These are phyloP conservation scores for Paramecium pentaurelia DNA, from an alignment of 73 alveolate species.

Conservation along the genomic window DNA sequence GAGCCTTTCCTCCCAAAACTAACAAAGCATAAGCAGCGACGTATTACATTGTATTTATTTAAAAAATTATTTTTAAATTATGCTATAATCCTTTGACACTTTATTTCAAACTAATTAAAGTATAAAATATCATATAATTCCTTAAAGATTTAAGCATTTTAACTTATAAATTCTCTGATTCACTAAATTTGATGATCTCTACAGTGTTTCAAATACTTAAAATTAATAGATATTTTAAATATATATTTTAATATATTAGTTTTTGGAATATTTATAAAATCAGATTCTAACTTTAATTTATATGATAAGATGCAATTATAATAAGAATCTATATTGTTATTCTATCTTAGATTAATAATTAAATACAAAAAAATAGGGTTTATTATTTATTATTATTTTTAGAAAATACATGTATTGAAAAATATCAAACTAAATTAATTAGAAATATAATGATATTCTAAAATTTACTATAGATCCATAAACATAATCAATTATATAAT, in stretches of 20 bases:
- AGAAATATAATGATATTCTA: too few relatives aligned
- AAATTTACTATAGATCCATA: too few relatives aligned
- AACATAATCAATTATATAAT: too few relatives aligned
- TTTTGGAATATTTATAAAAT: too few relatives aligned
- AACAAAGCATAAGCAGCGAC: slow-evolving; percentile 51
- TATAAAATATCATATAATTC: not conserved
- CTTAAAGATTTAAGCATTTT: too few relatives aligned
- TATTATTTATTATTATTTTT: too few relatives aligned
- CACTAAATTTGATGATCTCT: not conserved
- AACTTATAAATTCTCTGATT: not conserved
- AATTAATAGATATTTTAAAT: too few relatives aligned
- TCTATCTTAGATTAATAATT: not conserved
- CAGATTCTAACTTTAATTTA: not conserved
- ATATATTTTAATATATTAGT: too few relatives aligned
- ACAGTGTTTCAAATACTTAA: not conserved
- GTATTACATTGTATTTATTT: slow-evolving; percentile 37
- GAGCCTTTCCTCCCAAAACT: slow-evolving; percentile 39
- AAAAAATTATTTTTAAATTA: slow-evolving; percentile 23
- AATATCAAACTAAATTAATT: too few relatives aligned
- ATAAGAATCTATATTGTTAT: too few relatives aligned
- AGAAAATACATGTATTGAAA: too few relatives aligned
- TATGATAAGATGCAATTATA: not conserved
- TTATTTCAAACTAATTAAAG: not conserved
- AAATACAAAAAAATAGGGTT: not conserved
- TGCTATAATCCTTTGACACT: not conserved